A percentile compares a stretch with the other conserved stretches of the same genome.
Evolutionary conservation across 208 protist species (phyloP).

Genomic region (Phytomonas francai): DNA sequence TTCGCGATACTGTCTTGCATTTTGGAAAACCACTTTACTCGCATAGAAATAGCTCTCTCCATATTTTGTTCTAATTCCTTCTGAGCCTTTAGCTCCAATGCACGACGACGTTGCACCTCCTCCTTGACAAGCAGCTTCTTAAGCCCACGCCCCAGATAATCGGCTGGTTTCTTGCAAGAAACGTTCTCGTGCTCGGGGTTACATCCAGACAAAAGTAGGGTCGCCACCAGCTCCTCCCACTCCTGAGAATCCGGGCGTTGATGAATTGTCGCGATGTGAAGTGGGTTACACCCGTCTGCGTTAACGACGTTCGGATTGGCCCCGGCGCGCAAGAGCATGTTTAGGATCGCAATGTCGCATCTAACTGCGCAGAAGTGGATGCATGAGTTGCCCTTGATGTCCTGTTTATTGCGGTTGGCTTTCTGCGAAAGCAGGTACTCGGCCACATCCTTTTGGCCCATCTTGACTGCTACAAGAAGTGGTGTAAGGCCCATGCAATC

Average conservation of each 20-base stretch:
- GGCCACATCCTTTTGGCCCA: constrained; percentile 69
- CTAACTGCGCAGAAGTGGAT: constrained; percentile 86
- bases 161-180: constrained; percentile 66
- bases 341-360: constrained; percentile 69
- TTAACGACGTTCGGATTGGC: constrained; percentile 62
- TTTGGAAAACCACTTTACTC: constrained; percentile 22
- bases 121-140: constrained; percentile 77
- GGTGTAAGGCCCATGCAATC: constrained; percentile 70
- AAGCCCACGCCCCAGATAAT: constrained; percentile 68
- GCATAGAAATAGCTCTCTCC: constrained; percentile 23
- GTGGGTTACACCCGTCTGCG: constrained; percentile 67
- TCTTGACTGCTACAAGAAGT: constrained; percentile 86
- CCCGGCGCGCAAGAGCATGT: constrained; percentile 57
- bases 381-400: constrained; percentile 66
- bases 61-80: constrained; percentile 37
- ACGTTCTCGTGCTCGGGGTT: constrained; percentile 70
- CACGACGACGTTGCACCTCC: constrained; percentile 41
- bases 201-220: constrained; percentile 65
- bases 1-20: constrained; percentile 16
- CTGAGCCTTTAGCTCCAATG: constrained; percentile 18
- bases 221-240: constrained; percentile 76
- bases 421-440: constrained; percentile 67
- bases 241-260: constrained; percentile 68
- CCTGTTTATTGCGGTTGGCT: constrained; percentile 60
- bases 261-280: constrained; percentile 76